Evolutionary conservation across 345 rosid species (phyloP), one percentile per base, ranked within the genome.

Genomic region (Hevea brasiliensis): DNA sequence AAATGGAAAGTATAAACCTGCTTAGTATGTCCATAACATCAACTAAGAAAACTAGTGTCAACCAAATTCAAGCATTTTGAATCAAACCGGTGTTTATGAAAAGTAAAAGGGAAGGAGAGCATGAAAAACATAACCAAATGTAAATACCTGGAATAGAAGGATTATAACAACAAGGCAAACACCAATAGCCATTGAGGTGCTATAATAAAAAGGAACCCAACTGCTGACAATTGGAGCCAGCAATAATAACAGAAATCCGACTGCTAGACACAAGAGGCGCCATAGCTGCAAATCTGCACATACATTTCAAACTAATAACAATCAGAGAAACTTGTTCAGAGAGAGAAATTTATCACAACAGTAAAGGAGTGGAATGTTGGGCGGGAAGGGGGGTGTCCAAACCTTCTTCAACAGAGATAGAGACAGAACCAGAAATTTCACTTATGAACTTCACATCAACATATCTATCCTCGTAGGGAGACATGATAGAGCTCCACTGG

Each of bases 141-240:
- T 60, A 71, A 24, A n/a, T 87, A 91, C 97, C 96, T 95, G 97
- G 75, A 89, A 95, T 57, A 92, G 89, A 70, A 91, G 78, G 50
- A 95, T 85, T 65, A 92, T 72, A 63, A 95, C 65, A 72, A 92
- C 92, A 53, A 95, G 98, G 74, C 92, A 83, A 82, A 95, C 74
- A 14, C 99, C 98, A 65, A 95, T 84, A 11, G 90, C 96, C 97
- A 95, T 95, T 45, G 93, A 95, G 71, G 91, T 87, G 77, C 93
- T 89, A 77, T 95, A 93, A 73, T 95, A 93, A 76, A 95, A 95
- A 4, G 97, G 98, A 84, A 89, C 92, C 99, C 99, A 95, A 64
- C 81, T 76, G 79, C 97, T 91, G 77, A 90, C 89, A 71, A 90
- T 65, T 21, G 99, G 94, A 29, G 97, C 96, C 72, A 89, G 71